Evolutionary conservation across 331 rosid species (phyloP), one percentile per base, ranked within the genome.

Genomic region (Quercus phellos): DNA sequence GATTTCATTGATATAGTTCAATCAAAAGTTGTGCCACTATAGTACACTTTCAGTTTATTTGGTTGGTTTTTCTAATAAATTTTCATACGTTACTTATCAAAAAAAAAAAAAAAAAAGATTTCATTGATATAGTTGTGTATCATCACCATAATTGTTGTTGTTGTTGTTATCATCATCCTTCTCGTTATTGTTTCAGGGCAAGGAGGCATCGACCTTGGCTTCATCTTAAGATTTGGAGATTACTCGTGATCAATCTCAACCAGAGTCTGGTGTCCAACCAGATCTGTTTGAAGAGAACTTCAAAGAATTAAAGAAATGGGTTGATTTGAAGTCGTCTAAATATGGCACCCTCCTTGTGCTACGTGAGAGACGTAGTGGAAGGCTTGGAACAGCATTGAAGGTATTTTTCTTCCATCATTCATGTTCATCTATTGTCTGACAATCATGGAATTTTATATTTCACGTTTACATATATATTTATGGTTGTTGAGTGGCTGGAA

Each of bases 351-450:
- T 94, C 72, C 79, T 88, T 56, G 97, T 94, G 35, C 75, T 82
- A 50, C 89, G 85, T 0, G 98, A 94, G 86, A 89, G 87, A 87
- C 94, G 94, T 7, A 12, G 59, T 35, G 87, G 30, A 29, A 29
- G 97, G 89, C 91, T 90, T 78, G 98, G 98, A 77, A 83, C 91
- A 69, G 97, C 98, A 30, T 81, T 94, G 71, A 92, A 94, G 97
- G 98, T 94, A 84, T n/a, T 80, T 69, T 78, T 32, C 71, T 68
- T 38, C 30, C 69, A 2, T 4, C 27, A 11, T 19, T 50, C 14
- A 16, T 5, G n/a, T 19, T 12, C 8, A n/a, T 24, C 2, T 26
- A 19, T 14, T 43, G 34, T 27, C 30, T 17, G 19, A 6, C 6
- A 16, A 30, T 43, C 43, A 50, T 1, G 22, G 16, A 27, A 13